phyloP scores from a whole-genome alignment of 2,329 filamentous ascomycete species.

The Pyricularia sp. region DNA sequence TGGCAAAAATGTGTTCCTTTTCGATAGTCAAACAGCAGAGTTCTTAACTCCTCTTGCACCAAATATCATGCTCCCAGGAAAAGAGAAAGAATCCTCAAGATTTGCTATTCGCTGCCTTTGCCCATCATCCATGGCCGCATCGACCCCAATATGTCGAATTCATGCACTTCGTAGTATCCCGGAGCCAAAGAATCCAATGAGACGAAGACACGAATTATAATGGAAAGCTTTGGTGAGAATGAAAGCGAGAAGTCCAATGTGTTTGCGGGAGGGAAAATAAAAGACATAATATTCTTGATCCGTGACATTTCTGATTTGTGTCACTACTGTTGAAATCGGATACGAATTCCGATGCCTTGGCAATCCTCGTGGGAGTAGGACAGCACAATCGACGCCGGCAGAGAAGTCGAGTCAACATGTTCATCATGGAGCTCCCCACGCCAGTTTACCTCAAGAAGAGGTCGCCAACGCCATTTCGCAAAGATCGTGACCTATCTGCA shows the following conservation, averaged over 20 bases:
- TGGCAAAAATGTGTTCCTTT: not conserved
- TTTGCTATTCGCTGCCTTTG: not conserved
- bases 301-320: not conserved
- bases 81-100: not conserved
- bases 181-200: slow-evolving; percentile 2
- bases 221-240: not conserved
- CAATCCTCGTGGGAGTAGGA: not conserved
- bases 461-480: slow-evolving; percentile 48
- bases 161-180: not conserved
- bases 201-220: not conserved
- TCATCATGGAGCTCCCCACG: not conserved
- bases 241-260: not conserved
- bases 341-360: not conserved
- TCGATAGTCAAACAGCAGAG: not conserved
- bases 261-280: not conserved
- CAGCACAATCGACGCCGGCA: not conserved
- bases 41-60: not conserved
- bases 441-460: slow-evolving; percentile 38
- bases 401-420: not conserved
- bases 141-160: not conserved
- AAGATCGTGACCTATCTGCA: slow-evolving; percentile 43
- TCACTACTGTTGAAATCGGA: not conserved
- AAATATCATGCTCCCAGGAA: not conserved
- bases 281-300: not conserved
- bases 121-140: not conserved